Evolutionary conservation across 768 basidiomycete species (phyloP), one percentile per base, ranked within the genome.

Genomic region (Mycena belliarum): DNA sequence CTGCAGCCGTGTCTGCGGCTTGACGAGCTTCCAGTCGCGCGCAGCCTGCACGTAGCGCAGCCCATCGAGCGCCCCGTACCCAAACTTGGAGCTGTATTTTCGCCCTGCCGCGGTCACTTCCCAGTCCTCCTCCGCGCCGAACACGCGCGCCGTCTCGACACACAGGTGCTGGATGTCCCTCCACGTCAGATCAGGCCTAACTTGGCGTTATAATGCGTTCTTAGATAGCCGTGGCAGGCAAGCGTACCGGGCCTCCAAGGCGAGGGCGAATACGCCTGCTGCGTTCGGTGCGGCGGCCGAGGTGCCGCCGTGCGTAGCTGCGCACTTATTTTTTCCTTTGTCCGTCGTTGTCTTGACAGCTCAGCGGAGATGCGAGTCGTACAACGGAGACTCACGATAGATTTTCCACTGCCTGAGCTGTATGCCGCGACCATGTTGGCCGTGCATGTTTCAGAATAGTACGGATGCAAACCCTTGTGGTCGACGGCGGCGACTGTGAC

Each of bases 281-380:
- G 94, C 97, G 63, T 98, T 92, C 8, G 97, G 97, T 8, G 97
- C 97, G 6, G 97, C 97, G 23, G 97, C 97, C 16, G 96, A 98
- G 2, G 97, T 99, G 16, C 97, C 97, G 23, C 97, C 97, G 67
- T 99, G 97, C 0, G 76, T 81, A 38, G 77, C 79, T 1, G 95
- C 82, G 71, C 97, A 99, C 48, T 82, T 77, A 61, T 89, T 83
- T 69, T 89, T 82, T 10, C 95, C 95, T 44, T 89, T 87, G 69
- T 98, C 97, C 15, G 95, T 98, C 6, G 97, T 99, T 43, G 93
- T 88, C 95, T 98, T 52, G 40, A 18, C 40, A 25, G 59, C 37
- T 66, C 25, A 64, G 66, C 66, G 40, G 60, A 52, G 49, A 53
- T 43, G 11, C 33, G 37, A 32, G 24, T 48, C 18, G 7, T 21